Conservation (phyloP, 78 protist species). For the Planoprotostelium fungivorum region DNA sequence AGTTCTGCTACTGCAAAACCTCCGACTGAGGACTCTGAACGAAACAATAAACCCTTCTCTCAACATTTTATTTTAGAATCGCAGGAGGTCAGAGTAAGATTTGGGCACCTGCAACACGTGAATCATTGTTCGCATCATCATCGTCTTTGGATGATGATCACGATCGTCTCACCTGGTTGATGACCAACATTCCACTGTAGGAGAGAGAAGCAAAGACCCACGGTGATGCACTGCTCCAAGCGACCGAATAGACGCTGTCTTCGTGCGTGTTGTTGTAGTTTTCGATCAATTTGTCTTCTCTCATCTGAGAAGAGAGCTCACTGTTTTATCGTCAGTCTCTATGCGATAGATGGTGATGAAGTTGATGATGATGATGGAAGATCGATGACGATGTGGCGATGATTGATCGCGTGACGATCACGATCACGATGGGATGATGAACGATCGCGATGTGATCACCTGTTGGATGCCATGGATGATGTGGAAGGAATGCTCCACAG, state of each 20-base stretch:
- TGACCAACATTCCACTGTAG: slow-evolving; percentile 49
- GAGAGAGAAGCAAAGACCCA: slow-evolving; percentile 50
- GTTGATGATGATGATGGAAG: too few relatives aligned
- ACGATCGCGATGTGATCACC: too few relatives aligned
- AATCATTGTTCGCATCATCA: not conserved
- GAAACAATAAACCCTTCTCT: too few relatives aligned
- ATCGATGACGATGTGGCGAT: too few relatives aligned
- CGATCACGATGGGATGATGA: too few relatives aligned
- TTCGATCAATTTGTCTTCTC: slow-evolving; percentile 53
- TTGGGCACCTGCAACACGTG: not conserved
- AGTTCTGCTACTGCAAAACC: not conserved
- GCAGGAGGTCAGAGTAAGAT: not conserved
- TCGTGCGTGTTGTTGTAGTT: slow-evolving; percentile 54
- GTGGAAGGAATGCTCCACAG: slow-evolving; percentile 45
- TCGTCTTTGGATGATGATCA: too few relatives aligned
- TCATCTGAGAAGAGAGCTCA: slow-evolving; percentile 7
- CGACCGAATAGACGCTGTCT: slow-evolving; percentile 42
- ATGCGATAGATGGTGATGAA: too few relatives aligned
- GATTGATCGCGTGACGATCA: too few relatives aligned
- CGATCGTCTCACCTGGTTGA: slow-evolving; percentile 60
- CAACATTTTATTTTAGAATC: not conserved
- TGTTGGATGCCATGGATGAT: slow-evolving; percentile 19
- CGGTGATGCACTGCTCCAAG: slow-evolving; percentile 37
- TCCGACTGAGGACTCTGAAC: too few relatives aligned
- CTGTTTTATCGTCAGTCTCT: too few relatives aligned